These are phyloP conservation scores for Gloeopeniophorella convolvens DNA, from an alignment of 768 basidiomycete genomes.

Conservation along the genomic window DNA sequence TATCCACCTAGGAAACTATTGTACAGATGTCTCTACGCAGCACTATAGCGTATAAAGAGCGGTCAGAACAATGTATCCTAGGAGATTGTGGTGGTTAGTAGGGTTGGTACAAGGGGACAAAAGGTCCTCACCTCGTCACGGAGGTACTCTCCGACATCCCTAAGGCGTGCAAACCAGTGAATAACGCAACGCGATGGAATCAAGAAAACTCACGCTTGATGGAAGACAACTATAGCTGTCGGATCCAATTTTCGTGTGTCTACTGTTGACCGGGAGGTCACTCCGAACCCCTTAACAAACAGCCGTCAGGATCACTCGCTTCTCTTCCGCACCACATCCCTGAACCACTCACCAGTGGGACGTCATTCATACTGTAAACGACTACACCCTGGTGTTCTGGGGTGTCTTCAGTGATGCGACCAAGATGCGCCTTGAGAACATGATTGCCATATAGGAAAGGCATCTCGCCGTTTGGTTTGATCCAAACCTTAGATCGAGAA, in stretches of 20 bases:
- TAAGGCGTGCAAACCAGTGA: conserved; percentile 27
- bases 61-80: conserved; percentile 80
- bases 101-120: too few species aligned
- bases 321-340: too few species aligned
- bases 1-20: too few species aligned
- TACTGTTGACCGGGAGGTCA: conserved; percentile 90
- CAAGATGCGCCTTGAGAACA: conserved; percentile 97
- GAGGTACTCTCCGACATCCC: conserved; percentile 96
- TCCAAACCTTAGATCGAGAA: conserved; percentile 69
- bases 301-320: conserved; percentile 3
- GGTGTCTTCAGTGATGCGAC: conserved; percentile 96
- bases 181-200: neutral
- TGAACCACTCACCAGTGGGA: conserved; percentile 70
- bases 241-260: conserved; percentile 98
- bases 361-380: conserved; percentile 91
- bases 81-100: too few species aligned
- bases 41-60: too few species aligned
- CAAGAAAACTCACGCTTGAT: conserved; percentile 71
- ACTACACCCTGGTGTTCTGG: conserved; percentile 99
- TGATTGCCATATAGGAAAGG: conserved; percentile 99
- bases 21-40: too few species aligned
- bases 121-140: conserved; percentile 74
- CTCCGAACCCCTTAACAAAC: conserved; percentile 83
- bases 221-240: conserved; percentile 95
- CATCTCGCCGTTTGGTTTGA: conserved; percentile 99